Evolutionary conservation across 2,329 filamentous ascomycete genomes (phyloP).

Genomic region (Lecanicillium sp.): DNA sequence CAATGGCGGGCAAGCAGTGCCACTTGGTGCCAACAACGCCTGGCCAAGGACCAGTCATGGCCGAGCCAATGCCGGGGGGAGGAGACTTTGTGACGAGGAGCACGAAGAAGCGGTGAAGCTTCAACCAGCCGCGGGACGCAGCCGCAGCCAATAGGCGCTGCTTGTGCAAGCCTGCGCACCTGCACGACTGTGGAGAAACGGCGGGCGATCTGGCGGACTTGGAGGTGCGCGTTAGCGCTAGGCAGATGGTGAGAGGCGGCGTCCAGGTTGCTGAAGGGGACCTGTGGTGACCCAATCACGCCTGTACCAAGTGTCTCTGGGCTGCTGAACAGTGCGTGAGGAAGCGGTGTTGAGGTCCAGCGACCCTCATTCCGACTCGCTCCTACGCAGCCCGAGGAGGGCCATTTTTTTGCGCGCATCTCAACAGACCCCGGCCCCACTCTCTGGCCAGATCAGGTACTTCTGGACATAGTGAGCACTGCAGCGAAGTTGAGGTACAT

Average conservation of each 20-base stretch:
- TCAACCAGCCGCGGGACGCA: conserved; percentile 7
- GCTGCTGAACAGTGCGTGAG: too few species aligned
- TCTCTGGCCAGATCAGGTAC: too few species aligned
- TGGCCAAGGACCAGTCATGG: neutral
- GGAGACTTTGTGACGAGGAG: neutral
- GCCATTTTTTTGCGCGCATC: too few species aligned
- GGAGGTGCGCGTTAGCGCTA: neutral
- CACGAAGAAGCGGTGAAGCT: conserved; percentile 10
- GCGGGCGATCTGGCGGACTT: conserved; percentile 16
- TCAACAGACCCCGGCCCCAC: too few species aligned
- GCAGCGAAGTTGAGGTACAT: too few species aligned
- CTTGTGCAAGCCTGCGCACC: conserved; percentile 16
- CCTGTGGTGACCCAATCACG: neutral
- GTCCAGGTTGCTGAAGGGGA: neutral
- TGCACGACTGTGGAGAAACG: conserved; percentile 14
- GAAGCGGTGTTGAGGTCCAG: too few species aligned
- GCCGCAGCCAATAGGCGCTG: conserved; percentile 7
- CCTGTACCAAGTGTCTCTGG: too few species aligned
- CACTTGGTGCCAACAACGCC: neutral
- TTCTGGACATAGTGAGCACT: too few species aligned
- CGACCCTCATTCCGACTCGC: too few species aligned
- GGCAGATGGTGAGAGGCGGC: neutral
- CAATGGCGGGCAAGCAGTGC: neutral
- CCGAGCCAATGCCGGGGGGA: neutral
- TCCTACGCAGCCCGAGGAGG: too few species aligned